Evolutionary conservation across 2,329 filamentous ascomycete genomes (phyloP).

Genomic region (Colletotrichum caudatum): DNA sequence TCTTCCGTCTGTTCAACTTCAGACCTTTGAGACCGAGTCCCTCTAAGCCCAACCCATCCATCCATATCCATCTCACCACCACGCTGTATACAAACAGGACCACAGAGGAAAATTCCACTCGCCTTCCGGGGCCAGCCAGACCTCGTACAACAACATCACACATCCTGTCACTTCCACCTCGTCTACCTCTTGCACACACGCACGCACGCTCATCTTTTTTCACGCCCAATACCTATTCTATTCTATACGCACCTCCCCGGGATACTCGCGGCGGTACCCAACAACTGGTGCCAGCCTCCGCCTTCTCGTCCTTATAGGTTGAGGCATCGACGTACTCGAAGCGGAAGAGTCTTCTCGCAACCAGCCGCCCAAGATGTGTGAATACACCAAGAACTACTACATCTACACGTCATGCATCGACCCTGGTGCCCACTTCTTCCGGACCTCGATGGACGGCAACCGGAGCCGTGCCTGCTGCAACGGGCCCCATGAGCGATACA

Average conservation of each 20-base stretch:
- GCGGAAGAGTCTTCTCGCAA: neutral
- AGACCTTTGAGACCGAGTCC: conserved; percentile 15
- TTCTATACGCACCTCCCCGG: neutral
- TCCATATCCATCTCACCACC: neutral
- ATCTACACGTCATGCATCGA: conserved; percentile 79
- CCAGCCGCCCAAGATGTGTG: conserved; percentile 60
- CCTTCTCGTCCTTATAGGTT: neutral
- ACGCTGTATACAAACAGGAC: neutral
- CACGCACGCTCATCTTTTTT: neutral
- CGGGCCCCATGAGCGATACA: conserved; percentile 80
- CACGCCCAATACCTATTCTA: neutral
- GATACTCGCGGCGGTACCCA: neutral
- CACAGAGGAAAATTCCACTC: conserved; percentile 6
- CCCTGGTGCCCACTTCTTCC: conserved; percentile 77
- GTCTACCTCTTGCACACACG: neutral
- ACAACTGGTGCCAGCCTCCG: neutral
- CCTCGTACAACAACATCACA: conserved; percentile 4
- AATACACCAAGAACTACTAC: conserved; percentile 81
- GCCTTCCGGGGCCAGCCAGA: neutral
- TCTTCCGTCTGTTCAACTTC: conserved; percentile 31
- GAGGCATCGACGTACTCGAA: neutral
- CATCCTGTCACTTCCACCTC: neutral
- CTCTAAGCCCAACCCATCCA: neutral
- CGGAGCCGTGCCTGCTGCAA: conserved; percentile 69
- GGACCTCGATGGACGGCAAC: conserved; percentile 75